Conservation (phyloP, 129 eudicot species). For the Rutidosis leptorrhynchoides region DNA sequence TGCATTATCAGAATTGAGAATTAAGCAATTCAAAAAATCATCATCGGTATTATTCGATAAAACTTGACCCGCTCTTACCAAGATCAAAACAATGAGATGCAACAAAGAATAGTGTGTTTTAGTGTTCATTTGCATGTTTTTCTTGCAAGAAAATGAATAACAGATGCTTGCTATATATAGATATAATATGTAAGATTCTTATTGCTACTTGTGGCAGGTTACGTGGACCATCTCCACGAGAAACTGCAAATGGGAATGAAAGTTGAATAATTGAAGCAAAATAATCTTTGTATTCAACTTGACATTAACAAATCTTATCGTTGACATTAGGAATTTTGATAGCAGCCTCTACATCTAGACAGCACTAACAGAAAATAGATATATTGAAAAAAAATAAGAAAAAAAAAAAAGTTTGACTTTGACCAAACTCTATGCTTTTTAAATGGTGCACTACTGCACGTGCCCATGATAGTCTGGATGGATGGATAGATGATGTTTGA, state of each 20-base stretch:
- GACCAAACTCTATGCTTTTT: neutral
- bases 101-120: constrained; percentile 22
- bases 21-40: constrained; percentile 34
- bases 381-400: neutral
- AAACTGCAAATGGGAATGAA: constrained; percentile 16
- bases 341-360: constrained; percentile 24
- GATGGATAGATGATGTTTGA: neutral
- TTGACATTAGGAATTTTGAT: constrained; percentile 7
- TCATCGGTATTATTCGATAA: neutral
- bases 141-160: neutral
- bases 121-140: constrained; percentile 17
- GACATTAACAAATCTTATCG: neutral
- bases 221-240: constrained; percentile 13
- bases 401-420: constrained; percentile 24
- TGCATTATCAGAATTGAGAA: constrained; percentile 24
- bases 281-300: constrained; percentile 16
- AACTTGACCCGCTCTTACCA: constrained; percentile 7
- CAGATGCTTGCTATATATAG: neutral
- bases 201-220: constrained; percentile 26
- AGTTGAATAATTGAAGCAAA: constrained; percentile 22
- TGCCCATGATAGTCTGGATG: neutral
- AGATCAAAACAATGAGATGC: constrained; percentile 10
- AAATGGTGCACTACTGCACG: neutral
- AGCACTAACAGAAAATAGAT: neutral
- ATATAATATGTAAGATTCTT: neutral